A percentile compares a stretch with the other conserved stretches of the same genome.
These are phyloP conservation scores for Exobasidium rhododendri DNA, from an alignment of 1,284 basidiomycete genomes.

Conservation along the genomic window DNA sequence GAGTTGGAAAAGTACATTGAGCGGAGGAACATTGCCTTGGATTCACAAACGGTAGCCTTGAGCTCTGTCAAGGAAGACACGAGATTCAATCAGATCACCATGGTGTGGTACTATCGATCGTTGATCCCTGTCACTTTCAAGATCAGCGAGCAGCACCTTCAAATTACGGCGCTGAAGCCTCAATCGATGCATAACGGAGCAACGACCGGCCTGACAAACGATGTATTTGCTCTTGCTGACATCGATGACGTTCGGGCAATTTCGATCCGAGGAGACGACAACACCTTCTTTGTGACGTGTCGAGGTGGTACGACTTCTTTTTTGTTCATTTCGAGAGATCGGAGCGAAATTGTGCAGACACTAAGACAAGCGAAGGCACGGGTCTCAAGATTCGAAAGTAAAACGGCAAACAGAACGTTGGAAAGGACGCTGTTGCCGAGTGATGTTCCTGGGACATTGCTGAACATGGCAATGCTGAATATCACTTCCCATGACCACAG, in stretches of 20 bases:
- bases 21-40: slow-evolving; percentile 37
- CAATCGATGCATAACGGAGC: slow-evolving; percentile 28
- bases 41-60: slow-evolving; percentile 31
- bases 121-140: slow-evolving; percentile 44
- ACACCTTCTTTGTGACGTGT: slow-evolving; percentile 48
- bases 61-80: slow-evolving; percentile 27
- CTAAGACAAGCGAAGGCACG: slow-evolving; percentile 47
- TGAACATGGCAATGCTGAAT: slow-evolving; percentile 54
- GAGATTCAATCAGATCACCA: slow-evolving; percentile 39
- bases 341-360: slow-evolving; percentile 45
- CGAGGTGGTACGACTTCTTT: slow-evolving; percentile 43
- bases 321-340: slow-evolving; percentile 46
- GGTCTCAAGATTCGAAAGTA: slow-evolving; percentile 34
- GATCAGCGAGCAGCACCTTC: slow-evolving; percentile 43
- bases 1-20: slow-evolving; percentile 43
- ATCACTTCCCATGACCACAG: slow-evolving; percentile 40
- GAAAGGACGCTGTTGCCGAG: slow-evolving; percentile 43
- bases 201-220: slow-evolving; percentile 26
- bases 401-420: slow-evolving; percentile 20
- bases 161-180: slow-evolving; percentile 44
- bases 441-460: slow-evolving; percentile 48
- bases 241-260: slow-evolving; percentile 47
- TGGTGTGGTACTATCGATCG: slow-evolving; percentile 49
- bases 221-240: slow-evolving; percentile 48
- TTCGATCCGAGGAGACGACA: slow-evolving; percentile 49